Evolutionary conservation across 177 flowering plant species (phyloP), one percentile per base, ranked within the genome.

Genomic region (Vitis hybrid): DNA sequence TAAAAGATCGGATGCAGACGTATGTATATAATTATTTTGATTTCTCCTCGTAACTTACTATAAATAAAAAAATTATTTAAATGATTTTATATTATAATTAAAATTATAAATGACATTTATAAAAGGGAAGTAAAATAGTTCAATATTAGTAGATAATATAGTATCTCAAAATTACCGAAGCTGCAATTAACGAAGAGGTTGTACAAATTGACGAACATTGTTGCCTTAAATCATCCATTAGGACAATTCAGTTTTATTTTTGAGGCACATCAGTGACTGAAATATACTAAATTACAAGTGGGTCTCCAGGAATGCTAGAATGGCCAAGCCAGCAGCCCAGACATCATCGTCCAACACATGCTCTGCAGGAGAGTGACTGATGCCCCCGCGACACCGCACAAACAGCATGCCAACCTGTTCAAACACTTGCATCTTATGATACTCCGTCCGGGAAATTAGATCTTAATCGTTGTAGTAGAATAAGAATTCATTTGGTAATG

Each of bases 311-410:
- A 92, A 89, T 15, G 84, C 80, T 55, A 88, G 70, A 49, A 93
- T 17, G 49, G 97, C 93, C 82, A 92, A 79, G 56, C 99, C 94
- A 45, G 97, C 93, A 50, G 94, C 92, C 94, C 97, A 92, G 55
- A 93, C 83, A 78, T 96, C 98, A 59, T 96, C 95, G 23, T 92
- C 92, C 72, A 85, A 70, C 34, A 92, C 98, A 83, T 88, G 86
- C 77, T 96, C 98, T 40, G 66, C 90, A 6, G 99, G 98, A 21
- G 99, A 93, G 74, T 96, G 99, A 76, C 99, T 96, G 51, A 96
- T 64, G 49, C 99, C 99, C 67, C 94, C 97, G 7, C 94, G 94
- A 56, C 99, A 96, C 2, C 99, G 93, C n/a, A 93, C 98, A 80
- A 93, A 93, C 54, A 96, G 78, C 99, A 96, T 96, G 10, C 91